phyloP scores from a whole-genome alignment of 768 basidiomycete genomes.

The Tylopilus intermedius region DNA sequence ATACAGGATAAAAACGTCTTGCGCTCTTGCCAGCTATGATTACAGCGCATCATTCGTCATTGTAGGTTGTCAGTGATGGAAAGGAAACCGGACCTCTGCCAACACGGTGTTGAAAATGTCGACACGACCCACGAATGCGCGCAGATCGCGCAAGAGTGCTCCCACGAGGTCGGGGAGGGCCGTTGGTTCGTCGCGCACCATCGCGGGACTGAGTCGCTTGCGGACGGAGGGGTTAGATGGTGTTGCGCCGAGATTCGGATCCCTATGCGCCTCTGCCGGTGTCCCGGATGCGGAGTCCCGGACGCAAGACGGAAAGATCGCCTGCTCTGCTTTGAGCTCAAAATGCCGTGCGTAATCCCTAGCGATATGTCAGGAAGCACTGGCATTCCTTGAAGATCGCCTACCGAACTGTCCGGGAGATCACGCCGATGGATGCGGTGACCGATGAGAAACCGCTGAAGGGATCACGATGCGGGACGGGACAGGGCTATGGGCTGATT shows the following conservation, averaged over 20 bases:
- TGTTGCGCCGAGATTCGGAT: background rate
- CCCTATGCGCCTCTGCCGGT: background rate
- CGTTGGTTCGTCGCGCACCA: background rate
- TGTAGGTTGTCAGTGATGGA: no score
- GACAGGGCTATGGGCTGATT: background rate
- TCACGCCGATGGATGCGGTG: slow-evolving; percentile 4
- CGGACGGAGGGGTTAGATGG: background rate
- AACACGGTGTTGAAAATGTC: slow-evolving; percentile 11
- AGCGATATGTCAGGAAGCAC: background rate
- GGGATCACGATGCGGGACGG: background rate
- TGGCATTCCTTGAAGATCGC: background rate
- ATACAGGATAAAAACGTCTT: slow-evolving; percentile 16
- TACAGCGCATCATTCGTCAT: background rate
- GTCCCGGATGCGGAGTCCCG: background rate
- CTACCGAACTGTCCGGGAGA: slow-evolving; percentile 6
- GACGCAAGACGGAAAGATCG: background rate
- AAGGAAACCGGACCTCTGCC: slow-evolving; percentile 8
- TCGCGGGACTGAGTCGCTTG: background rate
- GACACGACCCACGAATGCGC: slow-evolving; percentile 4
- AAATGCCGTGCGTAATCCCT: slow-evolving; percentile 9
- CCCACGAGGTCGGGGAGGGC: background rate
- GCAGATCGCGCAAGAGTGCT: slow-evolving; percentile 8
- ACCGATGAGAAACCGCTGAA: background rate
- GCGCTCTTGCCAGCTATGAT: slow-evolving; percentile 14
- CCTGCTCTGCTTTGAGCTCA: slow-evolving; percentile 3